Evolutionary conservation across 2,329 filamentous ascomycete genomes (phyloP), one percentile per base, ranked within the genome.

Genomic region (Alternaria panax): DNA sequence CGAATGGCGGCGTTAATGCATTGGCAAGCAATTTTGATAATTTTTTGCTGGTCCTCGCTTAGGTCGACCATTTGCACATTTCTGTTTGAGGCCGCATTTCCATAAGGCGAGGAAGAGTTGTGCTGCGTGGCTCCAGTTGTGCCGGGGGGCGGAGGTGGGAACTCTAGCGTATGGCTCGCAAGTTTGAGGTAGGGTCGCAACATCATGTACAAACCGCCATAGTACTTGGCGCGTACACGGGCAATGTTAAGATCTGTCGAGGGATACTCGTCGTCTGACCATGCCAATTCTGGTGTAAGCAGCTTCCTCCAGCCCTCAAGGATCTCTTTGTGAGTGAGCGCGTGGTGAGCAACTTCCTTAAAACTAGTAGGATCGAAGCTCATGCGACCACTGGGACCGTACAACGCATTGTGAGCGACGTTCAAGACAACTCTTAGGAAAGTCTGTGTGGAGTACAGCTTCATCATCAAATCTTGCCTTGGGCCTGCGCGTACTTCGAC

Each of bases 141-240:
- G 18, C 51, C 51, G 57, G 68, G 40, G 56, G 63, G 75, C 61
- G 74, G 54, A 16, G 71, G 73, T 16, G 74, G 77, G 24, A 75
- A 68, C 51, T 78, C 73, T 64, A 81, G 79, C 52, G 81, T 80
- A 62, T 88, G 85, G 2, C 89, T 81, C 2, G 84, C 85, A 55
- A 86, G 83, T 66, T 87, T 85, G 20, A 90, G 78, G 60, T 94
- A 92, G 1, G 92, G 92, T 24, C 95, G 87, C 75, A 95, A 91
- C 25, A 94, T 93, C 73, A 98, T 93, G 63, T 96, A 93, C 65
- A 90, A 87, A 0, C 92, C 93, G 20, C 95, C 95, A 83, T 94
- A 98, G 78, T 95, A 98, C 77, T 99, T 98, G 14, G 92, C 95
- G 41, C 94, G 89, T 62, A 98, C 83, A 22, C 95, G 87, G 30